phyloP scores from a whole-genome alignment of 768 basidiomycete species.

The Mycena vitilis region DNA sequence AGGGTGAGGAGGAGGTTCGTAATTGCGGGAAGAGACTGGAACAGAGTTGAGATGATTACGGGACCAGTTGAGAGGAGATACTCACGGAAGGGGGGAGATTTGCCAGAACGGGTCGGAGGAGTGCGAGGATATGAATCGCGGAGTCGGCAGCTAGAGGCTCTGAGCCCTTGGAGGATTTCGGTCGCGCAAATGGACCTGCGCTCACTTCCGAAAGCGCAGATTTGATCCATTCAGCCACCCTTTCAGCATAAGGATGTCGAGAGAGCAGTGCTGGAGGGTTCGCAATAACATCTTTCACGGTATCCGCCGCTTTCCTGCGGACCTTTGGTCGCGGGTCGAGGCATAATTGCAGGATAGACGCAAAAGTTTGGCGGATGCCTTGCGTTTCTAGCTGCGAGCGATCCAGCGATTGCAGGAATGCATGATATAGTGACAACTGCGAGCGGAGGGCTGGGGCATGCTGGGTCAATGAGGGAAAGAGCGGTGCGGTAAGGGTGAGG shows the following conservation, averaged over 20 bases:
- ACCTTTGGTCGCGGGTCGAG: conserved; percentile 95
- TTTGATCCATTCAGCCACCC: conserved; percentile 84
- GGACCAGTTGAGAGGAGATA: conserved; percentile 29
- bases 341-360: conserved; percentile 83
- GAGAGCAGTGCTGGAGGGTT: conserved; percentile 81
- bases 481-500: conserved; percentile 78
- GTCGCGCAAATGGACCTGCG: conserved; percentile 68
- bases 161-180: conserved; percentile 65
- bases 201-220: conserved; percentile 73
- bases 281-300: conserved; percentile 80
- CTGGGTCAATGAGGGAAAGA: conserved; percentile 74
- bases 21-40: conserved; percentile 79
- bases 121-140: conserved; percentile 82
- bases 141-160: conserved; percentile 73
- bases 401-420: conserved; percentile 78
- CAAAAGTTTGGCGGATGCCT: conserved; percentile 84
- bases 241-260: conserved; percentile 87
- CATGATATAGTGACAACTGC: conserved; percentile 80
- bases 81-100: conserved; percentile 78
- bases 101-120: conserved; percentile 71
- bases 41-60: conserved; percentile 29
- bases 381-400: conserved; percentile 74
- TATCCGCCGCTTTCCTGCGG: conserved; percentile 89
- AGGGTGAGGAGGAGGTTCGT: conserved; percentile 80
- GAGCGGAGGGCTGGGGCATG: conserved; percentile 89